These are phyloP conservation scores for Talaromyces verruculosus DNA, from an alignment of 2,329 filamentous ascomycete genomes.

Conservation along the genomic window DNA sequence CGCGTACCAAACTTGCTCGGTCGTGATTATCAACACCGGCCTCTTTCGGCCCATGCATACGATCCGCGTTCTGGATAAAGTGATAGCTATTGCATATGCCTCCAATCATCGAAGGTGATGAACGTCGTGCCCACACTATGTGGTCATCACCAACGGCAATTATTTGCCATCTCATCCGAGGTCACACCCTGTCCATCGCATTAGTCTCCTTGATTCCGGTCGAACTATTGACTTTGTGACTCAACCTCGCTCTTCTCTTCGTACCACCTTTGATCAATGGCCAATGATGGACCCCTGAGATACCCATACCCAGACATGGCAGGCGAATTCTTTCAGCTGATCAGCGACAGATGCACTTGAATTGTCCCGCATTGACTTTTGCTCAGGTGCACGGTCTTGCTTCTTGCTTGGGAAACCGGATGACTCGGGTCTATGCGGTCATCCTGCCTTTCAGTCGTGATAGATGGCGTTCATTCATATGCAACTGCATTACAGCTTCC, in stretches of 20 bases:
- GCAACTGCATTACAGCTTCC: conserved; percentile 41
- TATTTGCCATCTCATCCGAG: conserved; percentile 16
- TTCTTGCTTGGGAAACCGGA: conserved; percentile 35
- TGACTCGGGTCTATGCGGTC: conserved; percentile 32
- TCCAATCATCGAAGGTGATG: conserved; percentile 18
- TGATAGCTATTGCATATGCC: conserved; percentile 16
- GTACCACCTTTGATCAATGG: conserved; percentile 15
- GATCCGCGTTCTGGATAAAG: conserved; percentile 15
- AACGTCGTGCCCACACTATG: conserved; percentile 15
- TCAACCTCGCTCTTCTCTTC: conserved; percentile 8
- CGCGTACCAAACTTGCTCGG: conserved; percentile 18
- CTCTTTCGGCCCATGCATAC: conserved; percentile 19
- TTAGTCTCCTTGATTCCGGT: conserved; percentile 18
- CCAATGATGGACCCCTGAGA: conserved; percentile 23
- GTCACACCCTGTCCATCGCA: conserved; percentile 8
- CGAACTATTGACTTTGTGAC: conserved; percentile 2
- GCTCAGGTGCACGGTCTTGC: conserved; percentile 39
- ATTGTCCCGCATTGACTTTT: conserved; percentile 40
- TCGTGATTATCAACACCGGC: conserved; percentile 18
- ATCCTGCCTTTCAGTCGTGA: conserved; percentile 37
- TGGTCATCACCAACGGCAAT: conserved; percentile 7
- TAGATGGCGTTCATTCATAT: conserved; percentile 37
- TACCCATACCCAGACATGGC: conserved; percentile 24
- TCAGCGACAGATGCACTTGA: conserved; percentile 42
- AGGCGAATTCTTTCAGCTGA: conserved; percentile 43